phyloP scores from a whole-genome alignment of 192 early-diverging fungal species.

The Phycomyces blakesleeanus region DNA sequence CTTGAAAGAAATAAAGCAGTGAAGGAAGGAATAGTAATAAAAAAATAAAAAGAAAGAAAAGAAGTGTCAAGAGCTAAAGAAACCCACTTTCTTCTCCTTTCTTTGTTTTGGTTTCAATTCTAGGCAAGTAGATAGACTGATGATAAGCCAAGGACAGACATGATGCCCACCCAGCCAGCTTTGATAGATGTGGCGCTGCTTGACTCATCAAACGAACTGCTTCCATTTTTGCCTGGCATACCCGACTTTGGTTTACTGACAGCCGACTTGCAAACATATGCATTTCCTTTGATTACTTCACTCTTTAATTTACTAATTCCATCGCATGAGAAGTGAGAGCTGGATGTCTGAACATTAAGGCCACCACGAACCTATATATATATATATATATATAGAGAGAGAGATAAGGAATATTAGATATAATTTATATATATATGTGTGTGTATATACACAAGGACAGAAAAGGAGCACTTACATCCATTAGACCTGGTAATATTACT shows the following conservation, averaged over 20 bases:
- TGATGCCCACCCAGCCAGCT: background rate
- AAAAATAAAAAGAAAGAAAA: background rate
- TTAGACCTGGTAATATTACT: slow-evolving; percentile 42
- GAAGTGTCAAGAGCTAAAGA: background rate
- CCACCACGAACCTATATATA: slow-evolving; percentile 43
- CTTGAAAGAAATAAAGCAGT: no score
- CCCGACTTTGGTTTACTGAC: slow-evolving; percentile 22
- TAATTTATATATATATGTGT: background rate
- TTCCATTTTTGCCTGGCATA: background rate
- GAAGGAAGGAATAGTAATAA: background rate
- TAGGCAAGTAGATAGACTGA: no score
- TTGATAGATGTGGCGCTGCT: background rate
- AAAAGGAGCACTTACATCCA: slow-evolving; percentile 35
- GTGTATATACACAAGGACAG: no score
- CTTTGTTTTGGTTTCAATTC: background rate
- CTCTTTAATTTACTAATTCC: slow-evolving; percentile 15
- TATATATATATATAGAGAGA: background rate
- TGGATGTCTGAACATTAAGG: slow-evolving; percentile 56
- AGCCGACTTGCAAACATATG: slow-evolving; percentile 18
- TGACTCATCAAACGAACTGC: background rate
- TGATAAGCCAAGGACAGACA: background rate
- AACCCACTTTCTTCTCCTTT: background rate
- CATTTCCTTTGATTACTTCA: slow-evolving; percentile 31
- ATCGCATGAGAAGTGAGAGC: slow-evolving; percentile 50
- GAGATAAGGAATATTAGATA: no score